Conservation (phyloP, 192 early-diverging fungal genomes). For the Phycomyces blakesleeanus region DNA sequence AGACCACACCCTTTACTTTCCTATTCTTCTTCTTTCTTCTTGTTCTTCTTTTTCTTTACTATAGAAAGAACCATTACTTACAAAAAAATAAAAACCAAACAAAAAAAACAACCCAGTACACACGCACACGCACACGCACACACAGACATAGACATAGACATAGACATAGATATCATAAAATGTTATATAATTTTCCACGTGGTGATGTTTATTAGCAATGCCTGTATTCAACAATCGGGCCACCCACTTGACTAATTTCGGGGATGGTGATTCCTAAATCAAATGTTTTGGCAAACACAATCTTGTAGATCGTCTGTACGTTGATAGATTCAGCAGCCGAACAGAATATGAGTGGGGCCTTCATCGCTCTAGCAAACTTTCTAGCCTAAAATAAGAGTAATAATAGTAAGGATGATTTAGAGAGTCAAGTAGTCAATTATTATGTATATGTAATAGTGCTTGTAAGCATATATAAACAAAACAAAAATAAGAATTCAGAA, state of each 20-base stretch:
- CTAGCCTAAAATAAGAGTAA: conserved; percentile 53
- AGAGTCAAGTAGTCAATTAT: too few species aligned
- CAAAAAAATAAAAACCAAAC: too few species aligned
- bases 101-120: too few species aligned
- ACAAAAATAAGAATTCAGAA: too few species aligned
- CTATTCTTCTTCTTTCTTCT: neutral
- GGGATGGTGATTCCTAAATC: conserved; percentile 92
- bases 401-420: neutral
- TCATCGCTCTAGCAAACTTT: conserved; percentile 90
- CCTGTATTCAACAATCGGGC: conserved; percentile 87
- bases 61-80: too few species aligned
- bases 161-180: too few species aligned
- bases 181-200: conserved; percentile 2
- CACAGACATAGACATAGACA: too few species aligned
- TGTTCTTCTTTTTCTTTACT: conserved; percentile 1
- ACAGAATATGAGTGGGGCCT: conserved; percentile 90
- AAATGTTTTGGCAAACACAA: conserved; percentile 89
- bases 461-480: too few species aligned
- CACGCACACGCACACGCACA: too few species aligned
- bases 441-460: too few species aligned
- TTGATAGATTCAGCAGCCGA: conserved; percentile 93
- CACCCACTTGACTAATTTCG: conserved; percentile 85
- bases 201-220: conserved; percentile 16
- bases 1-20: too few species aligned
- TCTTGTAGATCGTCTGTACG: conserved; percentile 97